These are phyloP conservation scores for Stachybotrys echinatus DNA, from an alignment of 2,329 filamentous ascomycete genomes.

Conservation along the genomic window DNA sequence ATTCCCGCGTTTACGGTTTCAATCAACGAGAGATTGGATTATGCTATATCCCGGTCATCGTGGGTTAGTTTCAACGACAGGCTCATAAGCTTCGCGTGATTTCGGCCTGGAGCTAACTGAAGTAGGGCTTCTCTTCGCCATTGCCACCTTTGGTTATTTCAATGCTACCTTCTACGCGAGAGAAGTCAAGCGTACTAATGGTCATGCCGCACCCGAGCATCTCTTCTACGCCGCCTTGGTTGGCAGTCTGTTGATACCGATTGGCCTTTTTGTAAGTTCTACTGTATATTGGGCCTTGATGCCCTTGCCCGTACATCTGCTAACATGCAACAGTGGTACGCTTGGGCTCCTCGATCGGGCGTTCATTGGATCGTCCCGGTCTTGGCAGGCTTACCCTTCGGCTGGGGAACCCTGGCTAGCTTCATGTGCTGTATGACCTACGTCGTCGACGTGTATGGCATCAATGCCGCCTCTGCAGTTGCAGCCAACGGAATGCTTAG, in stretches of 20 bases:
- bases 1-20: background rate
- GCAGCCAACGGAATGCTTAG: constrained; percentile 38
- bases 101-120: too few relatives aligned
- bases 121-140: background rate
- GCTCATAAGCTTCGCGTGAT: background rate
- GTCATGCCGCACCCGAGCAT: background rate
- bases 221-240: background rate
- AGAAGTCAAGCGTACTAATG: background rate
- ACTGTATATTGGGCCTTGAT: background rate
- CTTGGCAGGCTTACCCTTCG: background rate
- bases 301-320: too few relatives aligned
- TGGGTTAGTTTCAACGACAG: background rate
- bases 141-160: background rate
- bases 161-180: background rate
- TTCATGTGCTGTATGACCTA: background rate
- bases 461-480: constrained; percentile 6
- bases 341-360: background rate
- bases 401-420: background rate
- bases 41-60: background rate
- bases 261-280: background rate
- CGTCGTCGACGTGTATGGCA: constrained; percentile 1
- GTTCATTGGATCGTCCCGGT: constrained; percentile 2
- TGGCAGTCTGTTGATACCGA: background rate
- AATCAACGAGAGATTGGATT: background rate
- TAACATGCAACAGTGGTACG: background rate